Evolutionary conservation across 2,329 filamentous ascomycete species (phyloP).

Genomic region (Chrysoporthe austroafricana): DNA sequence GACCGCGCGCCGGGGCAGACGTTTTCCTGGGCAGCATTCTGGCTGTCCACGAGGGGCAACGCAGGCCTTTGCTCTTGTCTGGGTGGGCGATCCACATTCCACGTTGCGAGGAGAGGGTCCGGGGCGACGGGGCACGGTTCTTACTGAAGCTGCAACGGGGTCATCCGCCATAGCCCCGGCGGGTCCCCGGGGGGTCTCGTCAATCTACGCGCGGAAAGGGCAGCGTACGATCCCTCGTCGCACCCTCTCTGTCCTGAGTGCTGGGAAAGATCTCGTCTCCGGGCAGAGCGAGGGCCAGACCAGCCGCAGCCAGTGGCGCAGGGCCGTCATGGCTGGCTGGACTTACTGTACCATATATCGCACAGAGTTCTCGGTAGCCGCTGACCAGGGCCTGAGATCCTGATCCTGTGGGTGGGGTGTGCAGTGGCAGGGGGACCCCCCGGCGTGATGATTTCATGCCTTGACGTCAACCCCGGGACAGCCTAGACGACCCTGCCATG

Average conservation of each 20-base stretch:
- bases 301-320: conserved; percentile 3
- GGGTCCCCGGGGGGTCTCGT: no score
- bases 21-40: no score
- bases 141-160: not conserved
- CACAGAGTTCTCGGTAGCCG: not conserved
- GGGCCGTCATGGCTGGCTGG: not conserved
- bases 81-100: no score
- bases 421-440: not conserved
- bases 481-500: not conserved
- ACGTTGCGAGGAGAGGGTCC: no score
- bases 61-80: not conserved
- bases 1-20: no score
- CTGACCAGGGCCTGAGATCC: not conserved
- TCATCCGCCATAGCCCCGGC: not conserved
- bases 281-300: not conserved
- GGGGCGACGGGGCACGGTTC: no score
- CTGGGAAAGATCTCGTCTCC: not conserved
- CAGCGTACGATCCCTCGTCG: no score
- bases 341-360: not conserved
- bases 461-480: conserved; percentile 8
- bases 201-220: no score
- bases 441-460: not conserved
- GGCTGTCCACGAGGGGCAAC: no score
- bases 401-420: not conserved
- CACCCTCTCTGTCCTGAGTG: no score